These are phyloP conservation scores for Corrigiola litoralis DNA, from an alignment of 179 eudicot genomes.

Conservation along the genomic window DNA sequence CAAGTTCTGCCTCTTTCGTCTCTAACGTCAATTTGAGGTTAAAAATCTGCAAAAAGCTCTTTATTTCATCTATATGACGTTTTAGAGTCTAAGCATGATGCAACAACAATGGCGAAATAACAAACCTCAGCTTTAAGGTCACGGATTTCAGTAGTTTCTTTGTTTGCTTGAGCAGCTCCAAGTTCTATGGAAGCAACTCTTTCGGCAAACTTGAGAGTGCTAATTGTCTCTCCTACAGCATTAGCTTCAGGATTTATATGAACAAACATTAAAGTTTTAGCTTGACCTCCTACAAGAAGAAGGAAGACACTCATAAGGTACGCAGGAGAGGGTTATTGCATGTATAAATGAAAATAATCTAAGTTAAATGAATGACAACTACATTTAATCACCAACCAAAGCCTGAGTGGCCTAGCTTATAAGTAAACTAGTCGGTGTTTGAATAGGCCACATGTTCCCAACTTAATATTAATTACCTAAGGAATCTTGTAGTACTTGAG, in stretches of 20 bases:
- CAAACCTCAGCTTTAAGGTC: conserved; percentile 88
- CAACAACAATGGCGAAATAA: not conserved
- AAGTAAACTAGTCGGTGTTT: too few species aligned
- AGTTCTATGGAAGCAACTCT: conserved; percentile 92
- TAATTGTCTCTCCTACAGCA: conserved; percentile 85
- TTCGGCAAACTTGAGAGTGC: conserved; percentile 93
- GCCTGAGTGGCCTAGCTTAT: too few species aligned
- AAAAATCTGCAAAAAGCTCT: conserved; percentile 48
- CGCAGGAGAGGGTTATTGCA: too few species aligned
- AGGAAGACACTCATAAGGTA: too few species aligned
- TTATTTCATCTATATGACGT: conserved; percentile 1
- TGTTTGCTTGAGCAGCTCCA: conserved; percentile 89
- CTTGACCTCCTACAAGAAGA: conserved; percentile 80
- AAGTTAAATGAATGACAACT: not conserved
- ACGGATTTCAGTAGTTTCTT: conserved; percentile 82
- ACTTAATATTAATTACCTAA: too few species aligned
- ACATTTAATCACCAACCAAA: too few species aligned
- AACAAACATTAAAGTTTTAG: conserved; percentile 95
- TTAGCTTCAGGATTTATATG: conserved; percentile 83
- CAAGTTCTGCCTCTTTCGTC: conserved; percentile 81
- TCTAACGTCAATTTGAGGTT: conserved; percentile 63
- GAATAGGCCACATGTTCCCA: too few species aligned
- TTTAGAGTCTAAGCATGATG: not conserved
- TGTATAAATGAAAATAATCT: too few species aligned
- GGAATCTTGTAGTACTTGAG: conserved; percentile 96